Evolutionary conservation across 148 eudicot genomes (phyloP), one percentile per base, ranked within the genome.

Genomic region (Dysphania ambrosioides): DNA sequence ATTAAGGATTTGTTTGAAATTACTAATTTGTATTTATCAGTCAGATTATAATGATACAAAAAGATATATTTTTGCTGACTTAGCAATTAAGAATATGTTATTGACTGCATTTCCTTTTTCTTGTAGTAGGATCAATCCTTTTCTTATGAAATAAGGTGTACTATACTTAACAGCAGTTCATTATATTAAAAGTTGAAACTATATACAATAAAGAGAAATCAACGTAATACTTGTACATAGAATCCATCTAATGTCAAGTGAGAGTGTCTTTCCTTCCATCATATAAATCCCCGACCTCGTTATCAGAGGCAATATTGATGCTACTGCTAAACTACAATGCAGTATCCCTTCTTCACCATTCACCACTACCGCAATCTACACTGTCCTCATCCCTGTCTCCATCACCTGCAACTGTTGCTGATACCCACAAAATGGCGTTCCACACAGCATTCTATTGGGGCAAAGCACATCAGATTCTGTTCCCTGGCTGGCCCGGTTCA

Each of bases 371-470:
- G 44, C 5, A 66, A 65, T 26, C 23, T 40, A n/a, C 31, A 53
- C 38, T 10, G 24, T n/a, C n/a, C n/a, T n/a, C n/a, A n/a, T n/a
- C 57, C 13, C 53, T 73, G 6, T 70, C 62, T 0, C 87, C 72
- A 35, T 74, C 75, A 8, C 61, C 69, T 55, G 65, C 73, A 41
- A 23, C 63, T 21, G 4, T 66, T 61, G 10, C 65, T 21, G 15
- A 44, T 18, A n/a, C 66, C 69, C 83, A 74, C 60, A 70, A 18
- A 12, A 61, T 72, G 70, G 62, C 42, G 26, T 36, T 65, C 65
- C 91, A 88, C 77, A 55, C 66, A 57, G 70, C 92, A 16, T 88
- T 92, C 74, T 92, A 85, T 68, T 92, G 97, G 97, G 84, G 97
- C 19, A 87, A 77, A 65, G 79, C 87, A 19, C 76, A 85, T 56